Base-by-base conservation (phyloP, 2,329 filamentous ascomycete species). In the Karstenula rhodostoma region DNA sequence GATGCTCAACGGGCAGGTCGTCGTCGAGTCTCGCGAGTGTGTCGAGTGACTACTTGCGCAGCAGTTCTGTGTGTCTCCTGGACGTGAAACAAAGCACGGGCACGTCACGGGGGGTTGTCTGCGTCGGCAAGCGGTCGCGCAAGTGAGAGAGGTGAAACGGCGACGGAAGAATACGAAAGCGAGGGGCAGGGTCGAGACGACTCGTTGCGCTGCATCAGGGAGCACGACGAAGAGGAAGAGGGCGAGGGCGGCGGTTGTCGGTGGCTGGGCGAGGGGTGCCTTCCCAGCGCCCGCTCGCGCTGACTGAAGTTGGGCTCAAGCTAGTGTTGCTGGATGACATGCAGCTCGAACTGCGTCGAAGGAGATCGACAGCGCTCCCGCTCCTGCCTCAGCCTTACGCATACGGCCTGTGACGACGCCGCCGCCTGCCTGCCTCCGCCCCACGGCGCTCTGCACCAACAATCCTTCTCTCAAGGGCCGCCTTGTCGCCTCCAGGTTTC, bases 81-180 rank as follows among this genome's bases (percentile, higher is more conserved):
- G 58, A 59, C 56, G 47, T 73, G 72, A 74, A 74, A 74, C 72
- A 68, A 63, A 70, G 72, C 70, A 73, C 70, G 70, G 65, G 55
- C 37, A 25, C 51, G 49, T 57, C 57, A 62, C 59, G 64, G 66
- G 51, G 63, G 63, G 59, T 61, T 65, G 55, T 60, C 64, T 65
- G 63, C 44, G 59, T 61, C 66, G 64, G 68, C 68, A 68, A 61
- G 63, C 67, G 62, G 67, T 58, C 53, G 58, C 7, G 42, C 55
- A 56, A 57, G 53, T 40, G 62, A 54, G 23, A 57, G n/a, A 47
- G 50, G 58, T 46, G 63, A 62, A 63, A 17, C 65, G 65, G 58
- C 58, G 60, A 63, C 59, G 66, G 66, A 67, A 69, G 51, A 57
- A 64, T 56, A 58, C 52, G 64, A 62, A 69, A 73, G 60, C 65